Base-by-base conservation (phyloP, 495 filamentous ascomycete species). In the Daldinia loculata region DNA sequence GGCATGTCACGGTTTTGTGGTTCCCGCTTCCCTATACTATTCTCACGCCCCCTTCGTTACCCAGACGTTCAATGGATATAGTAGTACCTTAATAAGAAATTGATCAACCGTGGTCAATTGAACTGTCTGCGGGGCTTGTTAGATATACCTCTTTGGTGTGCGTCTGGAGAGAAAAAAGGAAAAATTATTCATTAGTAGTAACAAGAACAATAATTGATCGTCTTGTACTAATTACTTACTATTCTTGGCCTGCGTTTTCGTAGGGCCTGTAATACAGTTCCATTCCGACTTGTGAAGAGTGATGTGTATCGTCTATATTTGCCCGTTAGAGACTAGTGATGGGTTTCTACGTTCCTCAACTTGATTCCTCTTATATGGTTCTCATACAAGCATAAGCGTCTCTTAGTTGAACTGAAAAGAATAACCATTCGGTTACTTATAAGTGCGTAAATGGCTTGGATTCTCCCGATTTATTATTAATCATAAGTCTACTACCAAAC, bases 81-180 rank as follows among this genome's bases (percentile, higher is more conserved):
- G 65, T 48, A 59, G 59, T 69, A 69, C 53, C 45, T 72, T 48
- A 48, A 48, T 48, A 75, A 76, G 72, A 72, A 71, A 50, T 72
- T 64, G 64, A 69, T 72, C 72, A 61, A 56, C 22, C 19, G 6
- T 50, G 75, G 57, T 68, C 71, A 69, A 55, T 72, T 69, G 63
- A 67, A 70, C 43, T 69, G 65, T 69, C 72, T 58, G 61, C 41
- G 67, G 69, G 59, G 61, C 70, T 64, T 61, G 72, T 77, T 77
- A 77, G 67, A 73, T 77, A 75, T 75, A 75, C 70, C 72, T 77
- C 67, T 77, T 71, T 61, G 72, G 72, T 73, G 75, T 73, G 43
- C 32, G 67, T 70, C 56, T 64, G 65, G 66, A 66, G 69, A 74
- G 70, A 41, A 62, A 60, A 66, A 72, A 56, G 43, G 56, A 27